Conservation (phyloP, 2,329 filamentous ascomycete species). For the Emmonsia crescens region DNA sequence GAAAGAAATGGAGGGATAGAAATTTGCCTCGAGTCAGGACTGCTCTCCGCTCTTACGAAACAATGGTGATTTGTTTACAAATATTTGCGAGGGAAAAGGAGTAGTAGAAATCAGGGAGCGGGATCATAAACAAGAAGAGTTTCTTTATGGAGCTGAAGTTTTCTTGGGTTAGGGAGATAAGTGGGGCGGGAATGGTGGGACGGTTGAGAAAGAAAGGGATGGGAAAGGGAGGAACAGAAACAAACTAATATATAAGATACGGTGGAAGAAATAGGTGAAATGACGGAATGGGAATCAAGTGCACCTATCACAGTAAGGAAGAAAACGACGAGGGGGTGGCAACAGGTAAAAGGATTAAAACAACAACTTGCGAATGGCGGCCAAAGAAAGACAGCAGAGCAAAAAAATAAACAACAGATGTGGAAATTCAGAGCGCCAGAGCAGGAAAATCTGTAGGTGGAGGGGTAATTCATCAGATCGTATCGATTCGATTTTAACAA, state of each 20-base stretch:
- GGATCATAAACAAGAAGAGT: not conserved
- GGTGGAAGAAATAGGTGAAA: not conserved
- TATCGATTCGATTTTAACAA: not conserved
- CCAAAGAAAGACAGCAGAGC: too few species aligned
- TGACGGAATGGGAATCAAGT: not conserved
- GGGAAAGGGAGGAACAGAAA: not conserved
- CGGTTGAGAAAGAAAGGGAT: not conserved
- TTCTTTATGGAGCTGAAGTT: not conserved
- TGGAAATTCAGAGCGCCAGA: not conserved
- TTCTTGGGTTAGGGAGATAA: not conserved
- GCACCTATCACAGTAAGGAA: not conserved
- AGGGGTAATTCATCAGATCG: not conserved
- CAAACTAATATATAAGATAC: not conserved
- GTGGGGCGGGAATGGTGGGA: not conserved
- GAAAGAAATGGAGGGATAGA: not conserved
- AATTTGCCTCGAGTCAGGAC: not conserved
- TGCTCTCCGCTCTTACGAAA: not conserved
- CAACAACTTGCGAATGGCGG: not conserved
- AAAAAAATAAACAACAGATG: not conserved
- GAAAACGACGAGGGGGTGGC: not conserved
- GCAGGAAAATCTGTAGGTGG: not conserved
- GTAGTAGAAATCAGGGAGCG: too few species aligned
- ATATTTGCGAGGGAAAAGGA: not conserved
- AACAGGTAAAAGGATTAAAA: not conserved
- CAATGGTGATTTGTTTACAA: not conserved